phyloP scores from a whole-genome alignment of 306 rosid genomes.

The Astragalus membranaceus region DNA sequence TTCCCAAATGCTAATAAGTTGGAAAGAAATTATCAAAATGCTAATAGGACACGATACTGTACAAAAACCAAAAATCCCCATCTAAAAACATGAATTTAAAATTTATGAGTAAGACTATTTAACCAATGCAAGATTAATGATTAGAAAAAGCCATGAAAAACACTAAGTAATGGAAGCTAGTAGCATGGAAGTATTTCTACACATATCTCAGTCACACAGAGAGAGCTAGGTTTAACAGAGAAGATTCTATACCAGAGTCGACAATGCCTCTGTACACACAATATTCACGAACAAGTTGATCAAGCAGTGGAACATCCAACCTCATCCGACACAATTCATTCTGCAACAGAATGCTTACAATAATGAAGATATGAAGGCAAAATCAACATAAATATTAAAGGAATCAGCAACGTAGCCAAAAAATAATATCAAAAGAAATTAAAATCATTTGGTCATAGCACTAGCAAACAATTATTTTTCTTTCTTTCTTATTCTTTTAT shows the following conservation, averaged over 20 bases:
- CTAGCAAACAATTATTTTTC: constrained; percentile 1
- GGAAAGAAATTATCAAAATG: constrained; percentile 21
- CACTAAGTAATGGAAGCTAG: neutral
- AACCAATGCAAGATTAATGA: constrained; percentile 9
- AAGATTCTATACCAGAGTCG: constrained; percentile 51
- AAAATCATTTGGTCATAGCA: neutral
- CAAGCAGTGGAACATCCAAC: constrained; percentile 78
- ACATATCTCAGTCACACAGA: neutral
- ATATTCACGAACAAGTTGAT: constrained; percentile 94
- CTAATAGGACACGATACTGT: constrained; percentile 3
- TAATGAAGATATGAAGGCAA: constrained; percentile 14
- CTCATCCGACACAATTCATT: constrained; percentile 86
- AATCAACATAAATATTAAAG: neutral
- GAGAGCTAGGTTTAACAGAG: constrained; percentile 24
- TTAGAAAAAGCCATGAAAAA: constrained; percentile 1
- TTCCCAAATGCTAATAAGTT: constrained; percentile 37
- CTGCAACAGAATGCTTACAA: constrained; percentile 45
- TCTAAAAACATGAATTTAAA: neutral
- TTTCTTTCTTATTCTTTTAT: neutral
- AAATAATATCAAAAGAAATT: neutral
- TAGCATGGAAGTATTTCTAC: neutral
- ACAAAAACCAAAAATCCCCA: neutral
- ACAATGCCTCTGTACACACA: constrained; percentile 95
- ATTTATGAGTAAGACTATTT: neutral
- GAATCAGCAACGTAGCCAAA: neutral